phyloP scores from a whole-genome alignment of 495 filamentous ascomycete species.

The Aspergillus sclerotioniger region DNA sequence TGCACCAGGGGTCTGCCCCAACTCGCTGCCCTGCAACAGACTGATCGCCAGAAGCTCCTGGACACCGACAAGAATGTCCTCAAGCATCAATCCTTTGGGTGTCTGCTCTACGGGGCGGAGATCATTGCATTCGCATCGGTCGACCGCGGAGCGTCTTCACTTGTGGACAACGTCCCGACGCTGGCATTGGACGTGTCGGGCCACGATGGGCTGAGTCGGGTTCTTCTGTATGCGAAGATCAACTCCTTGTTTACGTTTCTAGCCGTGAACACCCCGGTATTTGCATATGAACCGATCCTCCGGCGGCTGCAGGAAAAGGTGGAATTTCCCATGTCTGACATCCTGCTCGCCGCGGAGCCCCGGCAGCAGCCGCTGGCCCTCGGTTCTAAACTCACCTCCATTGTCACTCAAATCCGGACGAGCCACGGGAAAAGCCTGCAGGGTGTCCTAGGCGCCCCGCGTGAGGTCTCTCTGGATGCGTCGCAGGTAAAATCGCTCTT shows the following conservation, averaged over 20 bases:
- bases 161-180: conserved; percentile 46
- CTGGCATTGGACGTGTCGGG: conserved; percentile 54
- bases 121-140: conserved; percentile 63
- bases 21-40: conserved; percentile 25
- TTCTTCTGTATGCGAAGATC: conserved; percentile 37
- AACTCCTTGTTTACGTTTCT: conserved; percentile 42
- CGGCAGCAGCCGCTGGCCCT: conserved; percentile 21
- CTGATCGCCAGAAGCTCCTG: conserved; percentile 46
- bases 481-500: conserved; percentile 60
- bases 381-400: conserved; percentile 16
- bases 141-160: conserved; percentile 52
- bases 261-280: conserved; percentile 62
- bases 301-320: conserved; percentile 54
- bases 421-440: conserved; percentile 22
- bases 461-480: conserved; percentile 47
- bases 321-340: conserved; percentile 51
- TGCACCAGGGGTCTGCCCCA: conserved; percentile 40
- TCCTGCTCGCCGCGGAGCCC: conserved; percentile 41
- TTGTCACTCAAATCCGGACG: conserved; percentile 24
- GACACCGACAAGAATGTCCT: conserved; percentile 49
- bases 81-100: conserved; percentile 61
- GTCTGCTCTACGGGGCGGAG: conserved; percentile 48
- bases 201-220: conserved; percentile 38
- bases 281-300: conserved; percentile 72
- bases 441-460: conserved; percentile 26